Evolutionary conservation across 1,284 basidiomycete species (phyloP), one percentile per base, ranked within the genome.

Genomic region (Sparassis latifolia): DNA sequence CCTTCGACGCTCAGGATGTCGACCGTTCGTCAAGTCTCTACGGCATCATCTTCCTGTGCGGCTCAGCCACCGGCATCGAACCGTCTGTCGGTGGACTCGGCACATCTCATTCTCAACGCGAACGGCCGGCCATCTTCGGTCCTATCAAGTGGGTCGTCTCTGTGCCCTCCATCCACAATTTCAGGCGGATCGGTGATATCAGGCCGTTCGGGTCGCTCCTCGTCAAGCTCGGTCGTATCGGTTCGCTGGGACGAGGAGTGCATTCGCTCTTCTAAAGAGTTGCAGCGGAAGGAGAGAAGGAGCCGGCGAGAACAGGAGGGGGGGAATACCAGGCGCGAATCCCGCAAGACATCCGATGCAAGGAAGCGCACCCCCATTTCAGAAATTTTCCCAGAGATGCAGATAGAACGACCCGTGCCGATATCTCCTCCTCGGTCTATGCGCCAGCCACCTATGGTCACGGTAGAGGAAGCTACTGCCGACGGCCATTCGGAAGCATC

Each of bases 161-260:
- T 85, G 31, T 70, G 82, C 0, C 84, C 84, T 1, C 56, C 75
- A 40, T 84, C 81, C 0, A 70, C 74, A 0, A 69, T 74, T 0
- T 84, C 82, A 0, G 73, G 70, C 10, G 35, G 7, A n/a, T 38
- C 35, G 9, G 57, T 55, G 10, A 60, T 60, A 50, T 60, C 60
- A 6, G 53, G 50, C 1, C 61, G 63, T 5, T 61, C 59, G 2
- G 52, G 55, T 33, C 66, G 77, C 10, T 78, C 76, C 2, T 75
- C 75, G 1, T 72, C 72, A n/a, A 74, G 73, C 53, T 74, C 75
- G 12, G 69, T 64, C 10, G 74, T 69, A n/a, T 71, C 71, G 37
- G 75, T 87, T 3, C 66, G 71, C 43, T 86, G 85, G 85, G 82
- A 84, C 55, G 86, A 87, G 58, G 74, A 73, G 2, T 75, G 76